Evolutionary conservation across 2,329 filamentous ascomycete species (phyloP).

Genomic region (Diaporthe amygdali): DNA sequence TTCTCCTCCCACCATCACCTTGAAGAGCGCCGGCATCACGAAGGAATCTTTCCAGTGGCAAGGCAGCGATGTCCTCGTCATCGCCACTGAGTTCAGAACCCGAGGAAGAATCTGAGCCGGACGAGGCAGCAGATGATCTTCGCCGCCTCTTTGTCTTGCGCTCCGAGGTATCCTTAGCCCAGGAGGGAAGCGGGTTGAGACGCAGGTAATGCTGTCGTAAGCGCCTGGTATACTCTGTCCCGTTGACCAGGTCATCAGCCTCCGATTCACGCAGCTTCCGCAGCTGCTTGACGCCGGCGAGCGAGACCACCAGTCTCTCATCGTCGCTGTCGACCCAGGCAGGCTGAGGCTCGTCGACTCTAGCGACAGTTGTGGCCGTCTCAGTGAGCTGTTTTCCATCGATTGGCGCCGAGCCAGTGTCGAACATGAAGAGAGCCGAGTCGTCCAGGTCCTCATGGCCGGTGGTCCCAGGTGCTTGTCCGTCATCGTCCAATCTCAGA

Average conservation of each 20-base stretch:
- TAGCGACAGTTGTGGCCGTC: constrained; percentile 30
- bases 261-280: constrained; percentile 84
- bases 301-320: constrained; percentile 82
- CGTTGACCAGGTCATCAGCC: constrained; percentile 83
- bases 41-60: constrained; percentile 81
- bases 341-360: constrained; percentile 47
- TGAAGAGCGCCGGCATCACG: constrained; percentile 75
- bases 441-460: constrained; percentile 64
- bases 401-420: constrained; percentile 62
- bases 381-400: constrained; percentile 37
- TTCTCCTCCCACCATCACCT: constrained; percentile 51
- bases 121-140: constrained; percentile 54
- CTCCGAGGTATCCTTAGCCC: constrained; percentile 56
- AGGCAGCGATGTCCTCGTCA: constrained; percentile 67
- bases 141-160: constrained; percentile 56
- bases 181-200: constrained; percentile 64
- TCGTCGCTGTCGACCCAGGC: constrained; percentile 98
- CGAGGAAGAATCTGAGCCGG: constrained; percentile 38
- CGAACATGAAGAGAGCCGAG: constrained; percentile 84
- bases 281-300: constrained; percentile 75
- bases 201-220: constrained; percentile 77
- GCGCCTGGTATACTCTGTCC: constrained; percentile 82
- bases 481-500: constrained; percentile 34
- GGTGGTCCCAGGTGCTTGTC: constrained; percentile 20
- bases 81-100: constrained; percentile 39